These are phyloP conservation scores for Heterobasidion annosum DNA, from an alignment of 1,284 basidiomycete species.

Conservation along the genomic window DNA sequence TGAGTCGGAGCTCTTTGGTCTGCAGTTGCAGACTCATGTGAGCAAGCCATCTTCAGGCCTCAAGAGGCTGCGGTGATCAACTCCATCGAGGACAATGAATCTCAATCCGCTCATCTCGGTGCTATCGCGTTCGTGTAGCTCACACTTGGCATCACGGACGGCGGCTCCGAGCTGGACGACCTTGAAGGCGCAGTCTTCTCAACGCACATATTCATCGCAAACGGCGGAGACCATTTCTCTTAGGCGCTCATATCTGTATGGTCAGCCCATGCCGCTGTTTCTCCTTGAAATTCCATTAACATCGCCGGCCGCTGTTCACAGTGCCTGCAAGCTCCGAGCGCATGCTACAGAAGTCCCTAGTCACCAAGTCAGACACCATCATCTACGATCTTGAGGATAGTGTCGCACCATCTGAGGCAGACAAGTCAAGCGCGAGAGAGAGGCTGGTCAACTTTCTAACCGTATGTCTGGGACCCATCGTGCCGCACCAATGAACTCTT, in stretches of 20 bases:
- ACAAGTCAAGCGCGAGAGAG: constrained; percentile 56
- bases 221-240: constrained; percentile 13
- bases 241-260: constrained; percentile 59
- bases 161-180: too few species aligned
- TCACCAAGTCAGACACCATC: constrained; percentile 56
- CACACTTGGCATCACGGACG: too few species aligned
- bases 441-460: constrained; percentile 51
- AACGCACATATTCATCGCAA: too few species aligned
- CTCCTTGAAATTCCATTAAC: neutral
- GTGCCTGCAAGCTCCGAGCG: constrained; percentile 69
- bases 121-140: too few species aligned
- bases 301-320: constrained; percentile 19
- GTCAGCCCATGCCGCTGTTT: constrained; percentile 13
- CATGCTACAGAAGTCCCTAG: constrained; percentile 75
- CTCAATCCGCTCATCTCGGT: too few species aligned
- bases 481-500: neutral
- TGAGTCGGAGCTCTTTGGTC: neutral
- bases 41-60: neutral
- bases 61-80: too few species aligned
- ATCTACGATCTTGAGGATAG: constrained; percentile 88
- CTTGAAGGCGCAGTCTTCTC: too few species aligned
- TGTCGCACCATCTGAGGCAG: constrained; percentile 48
- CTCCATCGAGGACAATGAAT: too few species aligned
- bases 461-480: constrained; percentile 25
- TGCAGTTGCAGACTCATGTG: neutral